Evolutionary conservation across 2,329 filamentous ascomycete species (phyloP), one percentile per base, ranked within the genome.

Genomic region (Cercospora beticola): DNA sequence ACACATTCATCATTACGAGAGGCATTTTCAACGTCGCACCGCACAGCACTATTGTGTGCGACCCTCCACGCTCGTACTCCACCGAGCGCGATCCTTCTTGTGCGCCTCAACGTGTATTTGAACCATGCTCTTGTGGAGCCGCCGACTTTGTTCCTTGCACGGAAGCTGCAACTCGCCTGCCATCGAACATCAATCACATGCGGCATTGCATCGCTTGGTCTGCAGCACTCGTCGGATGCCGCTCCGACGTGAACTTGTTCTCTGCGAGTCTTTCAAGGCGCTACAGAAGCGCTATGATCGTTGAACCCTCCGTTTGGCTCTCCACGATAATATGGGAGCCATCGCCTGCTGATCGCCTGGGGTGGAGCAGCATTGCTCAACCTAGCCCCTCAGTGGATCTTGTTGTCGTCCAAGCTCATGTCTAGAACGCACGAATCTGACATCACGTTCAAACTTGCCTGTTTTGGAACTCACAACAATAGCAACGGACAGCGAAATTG

Each of bases 91-190:
- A 56, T 56, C 49, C 49, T 56, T 28, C 16, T 28, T 28, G 49
- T 56, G 49, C 49, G 23, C 31, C 56, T 59, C 56, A 59, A 59
- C 56, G 31, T 36, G 14, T 36, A 12, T 30, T n/a, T 28, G 31
- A 59, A 59, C 56, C 56, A 59, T 59, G 56, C 56, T 59, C 28
- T 12, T 59, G 56, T 59, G 56, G 56, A 59, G 56, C 56, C 54
- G 18, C 18, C 56, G 56, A 59, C 9, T 36, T 36, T 36, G 28
- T 36, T 21, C 56, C 56, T 36, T 36, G 56, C 56, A 33, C 28
- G n/a, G 28, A 18, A n/a, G n/a, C 56, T 59, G 56, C 56, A 59
- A 30, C 56, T 59, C 56, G 56, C 18, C 56, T 23, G 30, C 30
- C 31, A 31, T 59, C 30, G 56, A 58, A 31, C 56, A 36, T 36